Evolutionary conservation across 2,329 filamentous ascomycete species (phyloP).

Genomic region (Diaporthe citriasiana): DNA sequence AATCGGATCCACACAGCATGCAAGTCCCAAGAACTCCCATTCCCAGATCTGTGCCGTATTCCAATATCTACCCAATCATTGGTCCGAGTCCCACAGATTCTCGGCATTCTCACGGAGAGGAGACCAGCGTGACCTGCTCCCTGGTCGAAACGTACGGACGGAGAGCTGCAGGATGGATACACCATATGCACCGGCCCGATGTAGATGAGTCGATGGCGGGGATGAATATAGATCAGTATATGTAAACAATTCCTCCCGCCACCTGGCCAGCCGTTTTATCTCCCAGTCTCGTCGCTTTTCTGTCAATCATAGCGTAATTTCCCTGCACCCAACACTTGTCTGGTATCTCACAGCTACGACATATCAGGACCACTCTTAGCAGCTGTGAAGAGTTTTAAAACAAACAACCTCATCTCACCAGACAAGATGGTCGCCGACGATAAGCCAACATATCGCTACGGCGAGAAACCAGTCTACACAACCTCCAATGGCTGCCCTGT

Average conservation of each 20-base stretch:
- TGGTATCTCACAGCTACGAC: background rate
- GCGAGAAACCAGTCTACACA: slow-evolving; percentile 71
- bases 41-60: slow-evolving; percentile 16
- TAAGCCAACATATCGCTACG: slow-evolving; percentile 65
- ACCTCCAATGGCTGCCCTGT: slow-evolving; percentile 72
- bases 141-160: slow-evolving; percentile 36
- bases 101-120: slow-evolving; percentile 30
- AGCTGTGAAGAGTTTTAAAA: slow-evolving; percentile 38
- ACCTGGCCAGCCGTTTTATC: background rate
- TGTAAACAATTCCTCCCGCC: background rate
- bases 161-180: slow-evolving; percentile 37
- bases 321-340: background rate
- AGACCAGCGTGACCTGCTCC: slow-evolving; percentile 18
- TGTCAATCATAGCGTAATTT: background rate
- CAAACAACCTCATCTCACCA: slow-evolving; percentile 24
- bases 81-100: slow-evolving; percentile 24
- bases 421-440: slow-evolving; percentile 59
- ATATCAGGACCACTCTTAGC: background rate
- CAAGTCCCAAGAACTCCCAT: slow-evolving; percentile 17
- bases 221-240: slow-evolving; percentile 12
- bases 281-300: background rate
- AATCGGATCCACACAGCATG: slow-evolving; percentile 6
- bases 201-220: slow-evolving; percentile 15
- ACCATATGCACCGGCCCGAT: slow-evolving; percentile 25
- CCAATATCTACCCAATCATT: slow-evolving; percentile 31